These are phyloP conservation scores for Xylogone sp. DNA, from an alignment of 2,329 filamentous ascomycete species.

Conservation along the genomic window DNA sequence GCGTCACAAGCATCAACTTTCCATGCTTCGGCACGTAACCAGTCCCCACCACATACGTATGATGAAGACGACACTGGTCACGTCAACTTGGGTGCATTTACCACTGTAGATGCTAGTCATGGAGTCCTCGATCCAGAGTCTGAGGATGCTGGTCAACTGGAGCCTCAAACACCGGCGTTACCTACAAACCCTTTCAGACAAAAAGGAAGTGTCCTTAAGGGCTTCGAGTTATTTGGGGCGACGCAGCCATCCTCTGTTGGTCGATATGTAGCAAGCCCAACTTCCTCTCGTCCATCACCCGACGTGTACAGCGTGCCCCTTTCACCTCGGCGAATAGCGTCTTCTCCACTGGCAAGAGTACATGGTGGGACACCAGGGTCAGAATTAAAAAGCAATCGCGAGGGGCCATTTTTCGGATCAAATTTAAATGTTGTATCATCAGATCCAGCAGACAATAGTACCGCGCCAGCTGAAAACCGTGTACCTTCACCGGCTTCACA, in stretches of 20 bases:
- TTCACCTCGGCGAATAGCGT: constrained; percentile 12
- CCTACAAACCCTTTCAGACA: constrained; percentile 25
- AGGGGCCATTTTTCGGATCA: not conserved
- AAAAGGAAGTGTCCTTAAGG: constrained; percentile 25
- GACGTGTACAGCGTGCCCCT: constrained; percentile 18
- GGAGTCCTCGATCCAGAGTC: constrained; percentile 10
- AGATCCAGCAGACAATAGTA: not conserved
- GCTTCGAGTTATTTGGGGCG: constrained; percentile 23
- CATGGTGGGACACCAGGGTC: not conserved
- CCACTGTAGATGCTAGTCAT: constrained; percentile 4
- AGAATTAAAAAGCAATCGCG: not conserved
- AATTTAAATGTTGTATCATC: not conserved
- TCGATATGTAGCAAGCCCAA: constrained; percentile 17
- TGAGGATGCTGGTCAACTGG: constrained; percentile 16
- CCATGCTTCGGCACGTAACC: constrained; percentile 13
- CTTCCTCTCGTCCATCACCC: constrained; percentile 26
- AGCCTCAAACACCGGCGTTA: constrained; percentile 25
- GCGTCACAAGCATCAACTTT: not conserved
- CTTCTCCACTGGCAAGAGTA: constrained; percentile 18
- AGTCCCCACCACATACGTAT: constrained; percentile 23
- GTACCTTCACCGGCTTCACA: not conserved
- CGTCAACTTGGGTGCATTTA: constrained; percentile 15
- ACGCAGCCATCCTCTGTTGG: constrained; percentile 26
- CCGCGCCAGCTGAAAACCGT: not conserved
- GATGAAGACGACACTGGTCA: constrained; percentile 23